Evolutionary conservation across 106 monocot genomes (phyloP).

Genomic region (Apostasia shenzhenica): DNA sequence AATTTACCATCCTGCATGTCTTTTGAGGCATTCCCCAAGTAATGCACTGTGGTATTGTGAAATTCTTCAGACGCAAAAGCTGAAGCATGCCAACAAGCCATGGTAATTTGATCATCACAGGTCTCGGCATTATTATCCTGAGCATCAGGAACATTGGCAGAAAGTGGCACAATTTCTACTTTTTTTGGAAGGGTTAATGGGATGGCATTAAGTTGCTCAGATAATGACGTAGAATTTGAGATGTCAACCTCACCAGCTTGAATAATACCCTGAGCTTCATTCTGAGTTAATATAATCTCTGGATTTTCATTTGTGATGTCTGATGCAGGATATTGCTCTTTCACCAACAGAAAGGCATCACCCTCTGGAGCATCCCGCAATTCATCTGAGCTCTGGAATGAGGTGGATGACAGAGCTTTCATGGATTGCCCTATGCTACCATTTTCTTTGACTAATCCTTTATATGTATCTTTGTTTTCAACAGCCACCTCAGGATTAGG

Average conservation of each 20-base stretch:
- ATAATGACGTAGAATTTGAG: neutral
- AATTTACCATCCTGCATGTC: neutral
- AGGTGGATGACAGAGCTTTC: neutral
- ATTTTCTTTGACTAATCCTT: neutral
- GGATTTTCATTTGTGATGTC: neutral
- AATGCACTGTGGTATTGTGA: neutral
- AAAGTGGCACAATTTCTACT: neutral
- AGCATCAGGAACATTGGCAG: neutral
- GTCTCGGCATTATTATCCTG: neutral
- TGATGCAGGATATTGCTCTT: neutral
- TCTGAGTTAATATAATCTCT: neutral
- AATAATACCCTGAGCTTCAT: neutral
- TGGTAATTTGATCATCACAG: neutral
- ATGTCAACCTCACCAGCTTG: neutral
- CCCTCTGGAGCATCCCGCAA: neutral
- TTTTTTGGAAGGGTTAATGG: slow-evolving; percentile 1
- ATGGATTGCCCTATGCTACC: neutral
- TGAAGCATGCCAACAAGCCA: neutral
- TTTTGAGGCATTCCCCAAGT: neutral
- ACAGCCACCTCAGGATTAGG: neutral
- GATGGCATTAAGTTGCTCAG: neutral
- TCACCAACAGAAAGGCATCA: neutral
- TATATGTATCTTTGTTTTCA: neutral
- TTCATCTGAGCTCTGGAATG: slow-evolving; percentile 1
- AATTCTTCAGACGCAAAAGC: slow-evolving; percentile 8